Conservation (phyloP, 1,284 basidiomycete species). For the Vanrija pseudolonga region DNA sequence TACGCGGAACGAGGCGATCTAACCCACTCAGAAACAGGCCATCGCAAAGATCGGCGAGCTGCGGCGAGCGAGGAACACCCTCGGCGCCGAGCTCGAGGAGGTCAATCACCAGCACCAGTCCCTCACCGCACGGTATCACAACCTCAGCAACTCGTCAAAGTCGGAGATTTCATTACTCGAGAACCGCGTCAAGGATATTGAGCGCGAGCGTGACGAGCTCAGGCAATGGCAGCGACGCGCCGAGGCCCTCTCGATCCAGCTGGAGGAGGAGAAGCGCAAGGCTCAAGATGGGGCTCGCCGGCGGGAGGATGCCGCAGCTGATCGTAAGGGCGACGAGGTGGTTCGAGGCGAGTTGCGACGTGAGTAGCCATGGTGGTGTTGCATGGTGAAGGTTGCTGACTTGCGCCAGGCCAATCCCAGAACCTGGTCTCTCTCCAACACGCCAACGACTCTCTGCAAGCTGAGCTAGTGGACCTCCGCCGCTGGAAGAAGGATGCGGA, state of each 20-base stretch:
- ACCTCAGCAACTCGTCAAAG: constrained; percentile 11
- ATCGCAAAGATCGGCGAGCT: neutral
- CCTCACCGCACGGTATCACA: constrained; percentile 16
- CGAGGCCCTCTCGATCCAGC: constrained; percentile 34
- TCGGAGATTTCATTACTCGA: constrained; percentile 25
- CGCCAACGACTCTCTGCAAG: constrained; percentile 31
- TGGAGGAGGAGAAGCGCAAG: constrained; percentile 39
- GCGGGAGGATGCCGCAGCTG: constrained; percentile 18
- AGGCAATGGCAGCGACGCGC: constrained; percentile 36
- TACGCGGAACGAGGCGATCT: neutral
- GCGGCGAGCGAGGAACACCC: constrained; percentile 7
- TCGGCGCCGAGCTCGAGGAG: constrained; percentile 9
- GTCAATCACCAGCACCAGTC: constrained; percentile 20
- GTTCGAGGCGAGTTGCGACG: constrained; percentile 38
- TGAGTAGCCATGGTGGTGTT: constrained; percentile 18
- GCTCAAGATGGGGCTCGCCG: constrained; percentile 19
- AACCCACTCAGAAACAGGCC: no score
- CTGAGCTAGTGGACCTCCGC: constrained; percentile 38
- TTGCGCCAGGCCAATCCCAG: constrained; percentile 32
- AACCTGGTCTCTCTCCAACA: constrained; percentile 31
- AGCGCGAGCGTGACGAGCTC: constrained; percentile 28
- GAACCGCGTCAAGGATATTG: constrained; percentile 27
- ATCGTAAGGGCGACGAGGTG: constrained; percentile 25
- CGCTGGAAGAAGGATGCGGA: constrained; percentile 42
- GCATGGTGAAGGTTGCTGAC: neutral